Evolutionary conservation across 2,329 filamentous ascomycete genomes (phyloP), one percentile per base, ranked within the genome.

Genomic region (Pleurostoma richardsiae): DNA sequence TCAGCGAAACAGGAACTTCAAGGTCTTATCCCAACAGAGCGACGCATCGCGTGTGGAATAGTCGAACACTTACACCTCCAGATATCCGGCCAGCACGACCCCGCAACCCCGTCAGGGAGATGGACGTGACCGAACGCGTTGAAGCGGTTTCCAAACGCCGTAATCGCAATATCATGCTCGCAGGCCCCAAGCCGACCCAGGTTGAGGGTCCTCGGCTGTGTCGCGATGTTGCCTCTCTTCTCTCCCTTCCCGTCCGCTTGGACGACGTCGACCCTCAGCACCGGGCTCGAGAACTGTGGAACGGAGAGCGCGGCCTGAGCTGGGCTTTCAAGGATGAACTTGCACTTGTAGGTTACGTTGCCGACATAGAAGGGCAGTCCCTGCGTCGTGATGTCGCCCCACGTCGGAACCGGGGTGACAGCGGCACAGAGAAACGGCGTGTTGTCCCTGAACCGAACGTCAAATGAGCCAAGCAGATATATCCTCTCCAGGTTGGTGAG

Each of bases 351-450:
- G 4, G 45, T 54, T 2, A 61, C 33, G 38, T 61, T 61, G 4
- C 59, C 59, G 26, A 51, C 58, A 39, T 61, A 61, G 42, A 61
- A 61, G n/a, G 58, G 59, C 3, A 60, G 49, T 4, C 56, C 58
- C 42, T 62, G 59, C 0, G 46, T 30, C 2, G 52, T 55, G 2
- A 59, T 52, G 42, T 63, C 48, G 27, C 61, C 61, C 55, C 56
- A 63, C 19, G 5, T 41, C 52, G 11, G 60, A 4, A 1, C 33
- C 36, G 6, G 27, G 39, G 1, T 51, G 26, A 2, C 53, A 26
- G 1, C 49, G 49, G 27, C 36, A n/a, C 26, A 53, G 48, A 19
- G 19, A 19, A 19, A 30, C 50, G 30, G 50, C 50, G 39, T 4
- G 43, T 29, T n/a, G 33, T 36, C 33, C 33, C 33, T n/a, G 33